Conservation (phyloP, 176 grass and related monocot genomes). For the Oryza officinalis region DNA sequence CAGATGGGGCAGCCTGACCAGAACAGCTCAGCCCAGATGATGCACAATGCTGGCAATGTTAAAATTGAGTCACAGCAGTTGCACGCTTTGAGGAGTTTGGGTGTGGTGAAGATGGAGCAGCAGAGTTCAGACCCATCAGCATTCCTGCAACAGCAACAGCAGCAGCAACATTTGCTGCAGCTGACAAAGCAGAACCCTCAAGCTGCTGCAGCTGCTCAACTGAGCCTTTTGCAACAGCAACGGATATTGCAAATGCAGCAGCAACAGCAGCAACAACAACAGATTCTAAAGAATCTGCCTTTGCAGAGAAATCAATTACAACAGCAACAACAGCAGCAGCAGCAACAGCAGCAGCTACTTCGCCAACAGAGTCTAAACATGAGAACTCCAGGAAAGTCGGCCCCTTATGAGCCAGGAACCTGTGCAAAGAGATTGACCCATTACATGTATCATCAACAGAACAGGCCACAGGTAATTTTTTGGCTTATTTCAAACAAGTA, state of each 20-base stretch:
- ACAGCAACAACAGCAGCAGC: conserved; percentile 49
- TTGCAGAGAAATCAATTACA: conserved; percentile 74
- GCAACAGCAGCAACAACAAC: conserved; percentile 57
- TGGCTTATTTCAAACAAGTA: conserved; percentile 17
- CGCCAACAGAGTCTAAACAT: conserved; percentile 69
- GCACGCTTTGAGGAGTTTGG: conserved; percentile 76
- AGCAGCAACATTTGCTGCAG: conserved; percentile 70
- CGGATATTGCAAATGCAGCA: conserved; percentile 64
- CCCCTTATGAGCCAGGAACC: conserved; percentile 89
- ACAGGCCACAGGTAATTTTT: conserved; percentile 67
- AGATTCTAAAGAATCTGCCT: conserved; percentile 66
- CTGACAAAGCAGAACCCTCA: conserved; percentile 80
- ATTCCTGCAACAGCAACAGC: conserved; percentile 61
- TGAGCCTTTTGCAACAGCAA: conserved; percentile 78
- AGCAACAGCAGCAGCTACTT: conserved; percentile 74
- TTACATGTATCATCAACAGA: conserved; percentile 99
- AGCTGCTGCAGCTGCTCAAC: conserved; percentile 74
- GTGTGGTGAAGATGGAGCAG: conserved; percentile 83
- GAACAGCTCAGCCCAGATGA: conserved; percentile 55
- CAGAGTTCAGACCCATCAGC: conserved; percentile 59
- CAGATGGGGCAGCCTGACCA: conserved; percentile 66
- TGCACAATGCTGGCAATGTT: conserved; percentile 36
- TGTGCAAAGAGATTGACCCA: conserved; percentile 92
- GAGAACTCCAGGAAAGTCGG: conserved; percentile 55
- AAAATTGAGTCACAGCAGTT: conserved; percentile 78